Base-by-base conservation (phyloP, 2,329 filamentous ascomycete genomes). In the Aspergillus fumigatus region DNA sequence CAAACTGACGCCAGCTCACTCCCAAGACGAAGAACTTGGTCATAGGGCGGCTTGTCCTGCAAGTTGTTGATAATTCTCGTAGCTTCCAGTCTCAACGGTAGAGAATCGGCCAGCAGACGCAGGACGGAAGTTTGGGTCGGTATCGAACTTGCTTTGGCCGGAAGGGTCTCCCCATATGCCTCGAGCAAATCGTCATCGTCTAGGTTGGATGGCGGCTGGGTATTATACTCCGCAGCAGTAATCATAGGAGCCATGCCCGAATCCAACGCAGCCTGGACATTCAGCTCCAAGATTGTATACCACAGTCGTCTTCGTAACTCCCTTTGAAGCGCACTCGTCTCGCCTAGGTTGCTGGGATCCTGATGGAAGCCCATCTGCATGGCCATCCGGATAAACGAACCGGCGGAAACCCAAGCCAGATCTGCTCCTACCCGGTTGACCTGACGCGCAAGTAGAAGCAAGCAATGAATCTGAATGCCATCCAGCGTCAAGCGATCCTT, bases 211-310 rank as follows among this genome's bases (percentile, higher is more conserved):
- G 67, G 67, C 5, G 65, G 53, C 23, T 52, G 54, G 3, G 68
- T 73, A 52, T 70, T 71, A 52, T 67, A 75, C n/a, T 75, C 71
- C 1, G 61, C 60, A 4, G 54, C 40, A 6, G 67, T 63, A 17
- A 74, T 65, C 26, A 65, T 62, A 1, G 71, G 70, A 1, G 63
- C 54, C 60, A 70, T 65, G 0, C 62, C 71, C 1, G 69, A 64
- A 48, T 71, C 70, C 14, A 74, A 51, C 11, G 66, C 62, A 0
- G 70, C 59, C 45, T 75, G 72, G 0, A 70, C 43, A 25, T 59
- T 59, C 26, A 75, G 56, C 52, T 75, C 72, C 3, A 74, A 40
- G n/a, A 75, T 66, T 0, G 71, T 73, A 29, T 66, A 67, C 71
- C 71, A 74, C 3, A 75, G 58, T 25, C 69, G 57, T 48, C 72